Evolutionary conservation across 768 basidiomycete species (phyloP).

Genomic region (Collybiopsis luxurians): DNA sequence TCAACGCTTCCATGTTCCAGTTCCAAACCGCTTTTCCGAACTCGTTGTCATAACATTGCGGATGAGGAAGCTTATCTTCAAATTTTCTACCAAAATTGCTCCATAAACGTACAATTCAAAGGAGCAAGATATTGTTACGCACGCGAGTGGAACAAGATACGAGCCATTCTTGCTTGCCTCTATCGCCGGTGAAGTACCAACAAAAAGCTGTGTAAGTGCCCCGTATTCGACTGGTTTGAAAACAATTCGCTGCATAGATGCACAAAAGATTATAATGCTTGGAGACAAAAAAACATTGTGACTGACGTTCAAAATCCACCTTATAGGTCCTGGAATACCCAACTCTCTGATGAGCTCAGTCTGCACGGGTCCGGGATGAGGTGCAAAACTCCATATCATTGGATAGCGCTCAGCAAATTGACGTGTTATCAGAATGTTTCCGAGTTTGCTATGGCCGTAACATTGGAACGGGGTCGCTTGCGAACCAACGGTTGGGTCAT

Average conservation of each 20-base stretch:
- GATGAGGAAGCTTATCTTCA: background rate
- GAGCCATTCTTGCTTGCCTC: background rate
- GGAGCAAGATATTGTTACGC: too few species aligned
- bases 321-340: background rate
- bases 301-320: background rate
- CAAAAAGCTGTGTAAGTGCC: background rate
- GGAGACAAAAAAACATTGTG: too few species aligned
- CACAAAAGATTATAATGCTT: background rate
- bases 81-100: background rate
- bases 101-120: too few species aligned
- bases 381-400: background rate
- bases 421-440: background rate
- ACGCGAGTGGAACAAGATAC: background rate
- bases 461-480: background rate
- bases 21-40: background rate
- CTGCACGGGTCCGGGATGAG: background rate
- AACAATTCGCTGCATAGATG: background rate
- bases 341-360: background rate
- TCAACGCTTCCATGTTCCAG: background rate
- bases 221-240: background rate
- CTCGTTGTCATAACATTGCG: background rate
- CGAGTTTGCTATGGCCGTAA: background rate
- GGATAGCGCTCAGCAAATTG: background rate
- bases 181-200: background rate
- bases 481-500: background rate